Conservation (phyloP, 1,284 basidiomycete genomes). For the Inonotus hispidus region DNA sequence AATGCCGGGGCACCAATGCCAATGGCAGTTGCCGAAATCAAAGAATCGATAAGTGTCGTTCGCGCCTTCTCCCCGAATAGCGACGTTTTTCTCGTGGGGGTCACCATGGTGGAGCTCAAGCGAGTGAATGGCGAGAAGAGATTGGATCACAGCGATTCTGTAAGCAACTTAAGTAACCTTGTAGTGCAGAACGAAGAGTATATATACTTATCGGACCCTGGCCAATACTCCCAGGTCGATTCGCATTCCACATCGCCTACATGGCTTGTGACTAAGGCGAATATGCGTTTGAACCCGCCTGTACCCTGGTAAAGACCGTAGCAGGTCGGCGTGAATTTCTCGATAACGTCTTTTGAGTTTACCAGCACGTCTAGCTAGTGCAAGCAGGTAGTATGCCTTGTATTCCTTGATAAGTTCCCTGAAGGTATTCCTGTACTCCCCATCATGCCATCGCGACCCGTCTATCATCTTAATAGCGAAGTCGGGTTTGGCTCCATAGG, state of each 20-base stretch:
- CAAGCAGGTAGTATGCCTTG: slow-evolving; percentile 1
- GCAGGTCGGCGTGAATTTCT: background rate
- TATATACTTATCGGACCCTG: background rate
- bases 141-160: background rate
- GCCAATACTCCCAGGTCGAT: background rate
- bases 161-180: background rate
- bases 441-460: background rate
- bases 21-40: background rate
- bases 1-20: background rate
- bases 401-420: background rate
- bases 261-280: background rate
- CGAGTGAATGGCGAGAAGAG: background rate
- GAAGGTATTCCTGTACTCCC: background rate
- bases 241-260: background rate
- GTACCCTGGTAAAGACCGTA: background rate
- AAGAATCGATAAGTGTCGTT: background rate
- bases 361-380: background rate
- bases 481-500: background rate
- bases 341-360: background rate
- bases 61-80: background rate
- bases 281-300: background rate
- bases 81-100: background rate
- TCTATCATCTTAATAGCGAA: background rate
- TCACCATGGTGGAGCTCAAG: background rate
- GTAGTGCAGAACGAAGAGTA: background rate